A percentile compares a stretch with the other conserved stretches of the same genome.
Evolutionary conservation across 2,329 filamentous ascomycete species (phyloP).

Genomic region (Ophiobolus disseminans): DNA sequence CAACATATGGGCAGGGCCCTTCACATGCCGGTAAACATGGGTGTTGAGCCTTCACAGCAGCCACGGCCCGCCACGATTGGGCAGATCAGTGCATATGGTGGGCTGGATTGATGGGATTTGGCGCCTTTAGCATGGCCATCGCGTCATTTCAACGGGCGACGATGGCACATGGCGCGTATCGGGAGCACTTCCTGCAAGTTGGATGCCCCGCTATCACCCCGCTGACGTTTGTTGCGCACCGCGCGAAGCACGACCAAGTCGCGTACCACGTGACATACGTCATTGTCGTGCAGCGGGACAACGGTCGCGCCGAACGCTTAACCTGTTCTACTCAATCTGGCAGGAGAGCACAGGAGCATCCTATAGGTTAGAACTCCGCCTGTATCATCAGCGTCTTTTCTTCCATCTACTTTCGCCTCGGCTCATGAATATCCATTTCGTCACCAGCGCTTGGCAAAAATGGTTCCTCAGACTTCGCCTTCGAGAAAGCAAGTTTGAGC

Average conservation of each 20-base stretch:
- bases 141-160: constrained; percentile 26
- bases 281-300: constrained; percentile 11
- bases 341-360: constrained; percentile 16
- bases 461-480: background rate
- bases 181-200: background rate
- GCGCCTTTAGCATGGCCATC: constrained; percentile 27
- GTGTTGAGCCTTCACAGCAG: constrained; percentile 20
- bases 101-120: constrained; percentile 30
- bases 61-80: constrained; percentile 28
- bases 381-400: too few relatives aligned
- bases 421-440: constrained; percentile 2
- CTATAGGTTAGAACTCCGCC: too few relatives aligned
- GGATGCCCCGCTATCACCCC: constrained; percentile 21
- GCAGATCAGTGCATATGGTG: constrained; percentile 23
- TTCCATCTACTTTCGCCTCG: too few relatives aligned
- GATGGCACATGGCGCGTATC: constrained; percentile 15
- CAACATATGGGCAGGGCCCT: constrained; percentile 11
- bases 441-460: constrained; percentile 5
- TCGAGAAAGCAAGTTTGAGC: constrained; percentile 1
- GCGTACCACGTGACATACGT: constrained; percentile 23
- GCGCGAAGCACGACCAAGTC: constrained; percentile 19
- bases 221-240: constrained; percentile 16
- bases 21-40: constrained; percentile 18
- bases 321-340: constrained; percentile 13
- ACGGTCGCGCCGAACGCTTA: background rate